Conservation (phyloP, 345 rosid genomes). For the Trapa incisa region DNA sequence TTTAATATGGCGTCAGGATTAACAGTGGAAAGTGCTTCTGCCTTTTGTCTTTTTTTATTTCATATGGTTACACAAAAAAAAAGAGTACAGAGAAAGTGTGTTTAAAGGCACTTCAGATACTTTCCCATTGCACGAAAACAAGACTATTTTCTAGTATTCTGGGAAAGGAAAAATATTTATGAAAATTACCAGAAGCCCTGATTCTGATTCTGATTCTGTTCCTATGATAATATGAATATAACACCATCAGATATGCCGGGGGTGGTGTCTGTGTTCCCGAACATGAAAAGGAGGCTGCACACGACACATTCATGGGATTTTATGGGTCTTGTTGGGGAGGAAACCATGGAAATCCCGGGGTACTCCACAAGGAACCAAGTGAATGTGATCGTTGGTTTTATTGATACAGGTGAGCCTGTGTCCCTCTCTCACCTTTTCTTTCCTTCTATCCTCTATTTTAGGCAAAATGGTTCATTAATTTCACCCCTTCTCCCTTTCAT, state of each 20-base stretch:
- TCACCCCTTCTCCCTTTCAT: not conserved
- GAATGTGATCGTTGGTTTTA: slow-evolving; percentile 34
- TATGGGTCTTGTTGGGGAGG: slow-evolving; percentile 37
- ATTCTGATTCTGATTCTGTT: not conserved
- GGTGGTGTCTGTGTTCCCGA: slow-evolving; percentile 43
- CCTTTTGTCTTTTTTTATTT: not conserved
- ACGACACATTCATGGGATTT: slow-evolving; percentile 57
- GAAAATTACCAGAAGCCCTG: not conserved
- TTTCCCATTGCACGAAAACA: not conserved
- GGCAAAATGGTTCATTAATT: slow-evolving; percentile 4
- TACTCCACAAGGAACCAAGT: slow-evolving; percentile 40
- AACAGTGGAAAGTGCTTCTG: not conserved
- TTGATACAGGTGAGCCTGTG: slow-evolving; percentile 32
- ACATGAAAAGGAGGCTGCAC: slow-evolving; percentile 34
- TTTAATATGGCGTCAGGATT: not conserved
- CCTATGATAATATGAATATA: not conserved
- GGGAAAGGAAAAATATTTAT: not conserved
- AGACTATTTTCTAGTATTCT: not conserved
- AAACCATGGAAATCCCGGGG: slow-evolving; percentile 40
- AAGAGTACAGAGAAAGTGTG: not conserved
- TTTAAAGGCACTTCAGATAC: not conserved
- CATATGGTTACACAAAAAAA: not conserved
- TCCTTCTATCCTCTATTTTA: not conserved
- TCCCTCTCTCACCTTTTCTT: not conserved
- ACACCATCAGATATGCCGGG: slow-evolving; percentile 31